Percentiles rank a stretch among this genome's conserved stretches.
These are phyloP conservation scores for Escallonia rubra DNA, from an alignment of 129 eudicot species.

Conservation along the genomic window DNA sequence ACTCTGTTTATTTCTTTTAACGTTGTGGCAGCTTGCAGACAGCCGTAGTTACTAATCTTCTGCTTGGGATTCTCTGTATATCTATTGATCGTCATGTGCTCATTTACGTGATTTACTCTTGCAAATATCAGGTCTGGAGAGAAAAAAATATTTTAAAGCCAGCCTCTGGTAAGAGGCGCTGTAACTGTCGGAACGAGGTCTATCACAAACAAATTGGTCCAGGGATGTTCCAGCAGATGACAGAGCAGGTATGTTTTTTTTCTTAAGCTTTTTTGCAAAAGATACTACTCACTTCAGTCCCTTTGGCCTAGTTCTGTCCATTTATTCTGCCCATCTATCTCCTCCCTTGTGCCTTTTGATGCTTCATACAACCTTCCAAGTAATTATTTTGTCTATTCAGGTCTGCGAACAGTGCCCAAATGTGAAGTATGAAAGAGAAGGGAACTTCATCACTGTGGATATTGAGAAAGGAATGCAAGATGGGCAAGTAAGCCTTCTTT, in stretches of 20 bases:
- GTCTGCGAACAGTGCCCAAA: constrained; percentile 95
- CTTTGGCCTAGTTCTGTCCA: too few relatives aligned
- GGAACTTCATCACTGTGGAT: constrained; percentile 81
- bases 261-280: not conserved
- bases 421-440: constrained; percentile 87
- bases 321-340: too few relatives aligned
- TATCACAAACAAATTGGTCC: constrained; percentile 99
- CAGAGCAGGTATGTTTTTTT: constrained; percentile 75
- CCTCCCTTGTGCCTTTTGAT: not conserved
- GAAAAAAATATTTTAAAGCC: constrained; percentile 92
- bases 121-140: constrained; percentile 84
- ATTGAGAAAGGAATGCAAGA: constrained; percentile 99
- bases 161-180: constrained; percentile 91
- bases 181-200: constrained; percentile 96
- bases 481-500: constrained; percentile 60
- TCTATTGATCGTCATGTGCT: not conserved
- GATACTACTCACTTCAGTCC: not conserved
- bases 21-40: not conserved
- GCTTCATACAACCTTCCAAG: too few relatives aligned
- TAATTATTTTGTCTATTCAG: constrained; percentile 31
- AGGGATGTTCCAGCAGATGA: constrained; percentile 99
- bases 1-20: not conserved
- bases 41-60: not conserved
- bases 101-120: not conserved
- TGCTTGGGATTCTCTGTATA: constrained; percentile 5